These are phyloP conservation scores for Sequoiadendron giganteum DNA, from an alignment of 75 land plant species.

Conservation along the genomic window DNA sequence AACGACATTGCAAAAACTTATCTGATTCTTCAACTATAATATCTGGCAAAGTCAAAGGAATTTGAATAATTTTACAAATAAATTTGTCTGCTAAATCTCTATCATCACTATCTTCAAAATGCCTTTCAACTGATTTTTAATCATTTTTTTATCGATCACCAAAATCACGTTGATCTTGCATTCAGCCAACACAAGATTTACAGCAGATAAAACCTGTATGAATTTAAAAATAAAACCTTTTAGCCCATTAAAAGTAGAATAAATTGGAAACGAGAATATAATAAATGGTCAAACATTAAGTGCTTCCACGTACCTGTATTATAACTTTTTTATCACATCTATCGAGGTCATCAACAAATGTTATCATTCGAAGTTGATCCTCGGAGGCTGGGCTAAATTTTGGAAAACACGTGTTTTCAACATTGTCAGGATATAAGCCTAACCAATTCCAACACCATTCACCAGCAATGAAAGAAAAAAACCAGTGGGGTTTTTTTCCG, in stretches of 20 bases:
- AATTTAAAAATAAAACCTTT: background rate
- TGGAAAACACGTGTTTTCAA: background rate
- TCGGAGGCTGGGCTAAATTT: no score
- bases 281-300: no score
- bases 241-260: background rate
- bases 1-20: background rate
- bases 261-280: no score
- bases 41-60: background rate
- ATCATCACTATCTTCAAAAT: background rate
- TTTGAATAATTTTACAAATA: background rate
- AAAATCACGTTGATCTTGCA: background rate
- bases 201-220: background rate
- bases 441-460: background rate
- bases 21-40: background rate
- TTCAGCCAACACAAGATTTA: background rate
- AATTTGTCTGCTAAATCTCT: background rate
- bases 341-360: background rate
- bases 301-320: background rate
- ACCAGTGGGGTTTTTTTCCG: background rate
- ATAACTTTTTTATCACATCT: background rate
- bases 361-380: background rate
- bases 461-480: background rate
- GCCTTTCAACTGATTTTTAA: background rate
- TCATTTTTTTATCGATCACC: background rate
- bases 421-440: background rate